Evolutionary conservation across 2,329 filamentous ascomycete species (phyloP), one percentile per base, ranked within the genome.

Genomic region (Epichloe gansuensis): DNA sequence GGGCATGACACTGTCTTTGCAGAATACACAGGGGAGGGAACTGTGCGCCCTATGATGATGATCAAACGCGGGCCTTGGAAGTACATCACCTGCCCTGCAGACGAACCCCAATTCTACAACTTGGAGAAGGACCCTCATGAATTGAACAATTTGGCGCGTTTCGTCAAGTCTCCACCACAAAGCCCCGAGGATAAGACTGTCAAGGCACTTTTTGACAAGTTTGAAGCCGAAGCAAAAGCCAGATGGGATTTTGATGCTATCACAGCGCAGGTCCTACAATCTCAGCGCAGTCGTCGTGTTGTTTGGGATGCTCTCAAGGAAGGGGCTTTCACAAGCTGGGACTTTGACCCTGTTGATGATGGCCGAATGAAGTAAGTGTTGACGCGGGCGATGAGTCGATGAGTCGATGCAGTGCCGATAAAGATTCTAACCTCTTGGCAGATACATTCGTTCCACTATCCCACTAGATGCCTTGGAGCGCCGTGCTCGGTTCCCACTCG

Each of bases 1-100:
- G 82, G 80, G 41, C 83, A 85, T 55, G 89, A 96, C 66, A 93
- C 87, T 11, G 89, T 93, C n/a, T 85, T 91, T 61, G 89, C 89
- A 55, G 90, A 96, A 71, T 96, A 96, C 71, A 95, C 91, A 63
- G 90, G 89, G 48, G 90, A 96, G 69, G 90, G 90, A 47, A 95
- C 90, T 1, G 76, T 95, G 52, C 83, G 86, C 4, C 90, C 90
- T 1, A 79, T 94, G 52, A 88, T 95, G 76, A 96, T 96, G 90
- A 96, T 96, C 63, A 83, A 87, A 53, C 84, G 89, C 51, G 88
- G 88, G 8, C 76, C 78, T 46, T 96, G 88, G 88, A 96, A 96
- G 74, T 95, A 89, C 67, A 82, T 93, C 57, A 89, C 80, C 56
- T 95, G 89, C 61, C 82, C 89, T 6, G 84, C 83, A 23, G 90